Percentiles rank a stretch among this genome's conserved stretches.
Conservation (phyloP, 2,329 filamentous ascomycete genomes). For the Podosphaera xanthii region DNA sequence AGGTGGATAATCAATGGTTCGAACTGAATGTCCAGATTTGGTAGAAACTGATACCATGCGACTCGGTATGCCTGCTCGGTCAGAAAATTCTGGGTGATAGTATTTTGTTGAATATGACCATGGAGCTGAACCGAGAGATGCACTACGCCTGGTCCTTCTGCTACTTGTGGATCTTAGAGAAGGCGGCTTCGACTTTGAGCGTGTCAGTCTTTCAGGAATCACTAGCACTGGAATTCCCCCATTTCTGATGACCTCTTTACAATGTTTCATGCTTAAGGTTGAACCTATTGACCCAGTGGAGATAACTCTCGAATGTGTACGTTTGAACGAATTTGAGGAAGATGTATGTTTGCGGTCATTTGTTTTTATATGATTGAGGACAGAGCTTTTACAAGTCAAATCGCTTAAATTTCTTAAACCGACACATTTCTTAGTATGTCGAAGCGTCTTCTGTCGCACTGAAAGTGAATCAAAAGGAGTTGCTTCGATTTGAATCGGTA, state of each 20-base stretch:
- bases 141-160: constrained; percentile 28
- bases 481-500: constrained; percentile 20
- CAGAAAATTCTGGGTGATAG: constrained; percentile 23
- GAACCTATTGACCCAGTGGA: constrained; percentile 28
- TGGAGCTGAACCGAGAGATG: constrained; percentile 27
- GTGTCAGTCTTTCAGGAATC: constrained; percentile 32
- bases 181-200: constrained; percentile 24
- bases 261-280: constrained; percentile 26
- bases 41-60: constrained; percentile 15
- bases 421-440: constrained; percentile 35
- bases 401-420: constrained; percentile 24
- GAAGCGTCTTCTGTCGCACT: constrained; percentile 28
- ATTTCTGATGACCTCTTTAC: constrained; percentile 34
- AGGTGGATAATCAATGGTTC: constrained; percentile 38
- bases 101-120: constrained; percentile 20
- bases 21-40: constrained; percentile 14
- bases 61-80: constrained; percentile 6
- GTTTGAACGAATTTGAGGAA: neutral
- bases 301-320: constrained; percentile 20
- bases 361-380: constrained; percentile 3
- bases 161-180: constrained; percentile 40
- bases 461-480: constrained; percentile 29
- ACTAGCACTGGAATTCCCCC: constrained; percentile 40
- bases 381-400: constrained; percentile 18
- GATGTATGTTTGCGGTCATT: neutral